A percentile compares a stretch with the other conserved stretches of the same genome.
Conservation (phyloP, 768 basidiomycete species). For the Daedaleopsis nitida region DNA sequence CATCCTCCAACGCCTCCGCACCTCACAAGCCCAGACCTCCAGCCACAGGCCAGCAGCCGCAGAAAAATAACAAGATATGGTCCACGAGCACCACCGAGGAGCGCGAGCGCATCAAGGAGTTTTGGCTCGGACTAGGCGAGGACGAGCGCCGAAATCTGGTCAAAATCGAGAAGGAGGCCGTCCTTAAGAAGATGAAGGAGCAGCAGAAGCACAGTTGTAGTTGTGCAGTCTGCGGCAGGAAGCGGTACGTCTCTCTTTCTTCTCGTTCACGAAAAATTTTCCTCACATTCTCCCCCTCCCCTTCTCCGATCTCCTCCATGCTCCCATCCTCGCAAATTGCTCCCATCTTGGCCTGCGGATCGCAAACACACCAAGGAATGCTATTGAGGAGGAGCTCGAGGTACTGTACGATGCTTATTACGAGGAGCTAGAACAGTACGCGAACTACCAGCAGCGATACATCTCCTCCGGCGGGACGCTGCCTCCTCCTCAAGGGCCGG, state of each 20-base stretch:
- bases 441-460: constrained; percentile 96
- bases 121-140: constrained; percentile 94
- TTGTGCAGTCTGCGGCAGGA: constrained; percentile 95
- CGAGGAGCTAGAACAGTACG: constrained; percentile 99
- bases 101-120: constrained; percentile 95
- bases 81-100: constrained; percentile 90
- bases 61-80: constrained; percentile 86
- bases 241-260: constrained; percentile 69
- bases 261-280: constrained; percentile 29
- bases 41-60: constrained; percentile 31
- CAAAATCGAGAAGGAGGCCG: constrained; percentile 97
- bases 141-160: constrained; percentile 90
- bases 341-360: constrained; percentile 18
- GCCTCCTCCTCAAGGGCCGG: constrained; percentile 92
- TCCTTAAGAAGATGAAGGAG: constrained; percentile 99
- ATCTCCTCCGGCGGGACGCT: constrained; percentile 87
- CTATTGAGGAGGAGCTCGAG: constrained; percentile 99
- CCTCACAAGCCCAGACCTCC: constrained; percentile 41
- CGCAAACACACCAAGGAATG: constrained; percentile 57
- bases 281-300: constrained; percentile 24
- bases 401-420: constrained; percentile 99
- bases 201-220: constrained; percentile 96
- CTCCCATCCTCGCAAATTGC: constrained; percentile 21
- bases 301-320: constrained; percentile 22
- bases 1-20: constrained; percentile 42